These are phyloP conservation scores for Chrysosporium keratinophilum DNA, from an alignment of 2,329 filamentous ascomycete species.

Conservation along the genomic window DNA sequence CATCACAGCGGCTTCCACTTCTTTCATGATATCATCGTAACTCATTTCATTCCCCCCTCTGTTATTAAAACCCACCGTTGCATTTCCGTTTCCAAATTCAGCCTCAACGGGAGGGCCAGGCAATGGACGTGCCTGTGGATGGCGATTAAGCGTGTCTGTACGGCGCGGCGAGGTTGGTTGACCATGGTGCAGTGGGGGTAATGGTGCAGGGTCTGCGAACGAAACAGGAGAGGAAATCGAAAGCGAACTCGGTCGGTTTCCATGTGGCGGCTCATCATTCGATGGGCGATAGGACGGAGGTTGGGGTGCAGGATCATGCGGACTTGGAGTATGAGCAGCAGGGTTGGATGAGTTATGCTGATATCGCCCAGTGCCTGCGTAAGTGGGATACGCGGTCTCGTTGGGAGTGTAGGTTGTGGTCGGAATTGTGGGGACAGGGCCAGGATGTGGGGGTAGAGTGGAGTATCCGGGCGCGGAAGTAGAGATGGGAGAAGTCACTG, in stretches of 20 bases:
- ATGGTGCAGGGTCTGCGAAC: slow-evolving; percentile 31
- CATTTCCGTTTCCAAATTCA: slow-evolving; percentile 25
- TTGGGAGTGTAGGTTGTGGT: slow-evolving; percentile 24
- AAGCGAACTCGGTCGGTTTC: slow-evolving; percentile 1
- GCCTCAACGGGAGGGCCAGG: slow-evolving; percentile 46
- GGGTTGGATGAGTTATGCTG: slow-evolving; percentile 10
- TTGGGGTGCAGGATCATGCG: not conserved
- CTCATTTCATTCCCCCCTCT: slow-evolving; percentile 32
- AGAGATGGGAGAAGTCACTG: slow-evolving; percentile 8
- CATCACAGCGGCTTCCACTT: slow-evolving; percentile 46
- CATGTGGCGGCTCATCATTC: not conserved
- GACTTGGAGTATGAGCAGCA: slow-evolving; percentile 5
- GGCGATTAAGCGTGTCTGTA: slow-evolving; percentile 44
- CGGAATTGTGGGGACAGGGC: slow-evolving; percentile 23
- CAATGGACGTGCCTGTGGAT: slow-evolving; percentile 49
- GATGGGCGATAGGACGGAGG: not conserved
- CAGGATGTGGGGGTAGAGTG: slow-evolving; percentile 19
- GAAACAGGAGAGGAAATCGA: slow-evolving; percentile 8
- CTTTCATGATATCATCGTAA: slow-evolving; percentile 49
- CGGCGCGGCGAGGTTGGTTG: slow-evolving; percentile 42
- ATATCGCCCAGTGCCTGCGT: slow-evolving; percentile 10
- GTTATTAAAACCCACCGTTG: slow-evolving; percentile 18
- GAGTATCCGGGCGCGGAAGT: slow-evolving; percentile 6
- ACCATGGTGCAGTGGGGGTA: slow-evolving; percentile 43
- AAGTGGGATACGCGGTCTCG: slow-evolving; percentile 16